A percentile compares a stretch with the other conserved stretches of the same genome.
These are phyloP conservation scores for Sisymbrium irio DNA, from an alignment of 345 rosid species.

Conservation along the genomic window DNA sequence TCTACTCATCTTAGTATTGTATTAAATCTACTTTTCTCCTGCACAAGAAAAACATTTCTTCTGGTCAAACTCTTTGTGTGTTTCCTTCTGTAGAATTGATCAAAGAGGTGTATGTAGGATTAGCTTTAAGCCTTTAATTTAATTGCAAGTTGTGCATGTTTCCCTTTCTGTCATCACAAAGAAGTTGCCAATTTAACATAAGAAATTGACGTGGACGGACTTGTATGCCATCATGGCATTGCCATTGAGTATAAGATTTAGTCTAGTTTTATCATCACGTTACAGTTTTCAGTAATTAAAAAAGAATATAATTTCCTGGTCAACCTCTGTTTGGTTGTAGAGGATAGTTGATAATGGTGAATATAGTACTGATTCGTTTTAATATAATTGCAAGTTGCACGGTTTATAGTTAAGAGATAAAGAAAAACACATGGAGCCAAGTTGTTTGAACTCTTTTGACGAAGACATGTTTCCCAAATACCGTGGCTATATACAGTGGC, in stretches of 20 bases:
- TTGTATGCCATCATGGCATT: not conserved
- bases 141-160: not conserved
- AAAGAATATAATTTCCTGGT: not conserved
- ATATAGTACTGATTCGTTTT: not conserved
- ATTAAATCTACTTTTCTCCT: not conserved
- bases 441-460: slow-evolving; percentile 20
- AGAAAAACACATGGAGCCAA: not conserved
- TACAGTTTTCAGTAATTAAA: not conserved
- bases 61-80: not conserved
- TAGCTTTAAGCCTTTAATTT: not conserved
- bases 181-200: not conserved
- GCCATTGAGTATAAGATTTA: not conserved
- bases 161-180: not conserved
- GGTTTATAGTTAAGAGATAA: not conserved
- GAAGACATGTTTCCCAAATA: not conserved
- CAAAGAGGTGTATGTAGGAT: not conserved
- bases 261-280: slow-evolving; percentile 6
- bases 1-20: slow-evolving; percentile 11
- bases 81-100: not conserved
- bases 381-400: slow-evolving; percentile 6
- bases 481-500: not conserved
- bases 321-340: slow-evolving; percentile 17
- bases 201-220: not conserved
- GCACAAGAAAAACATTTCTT: not conserved
- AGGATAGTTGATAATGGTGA: slow-evolving; percentile 1